Evolutionary conservation across 176 grass and related monocot species (phyloP).

Genomic region (Poa annua): DNA sequence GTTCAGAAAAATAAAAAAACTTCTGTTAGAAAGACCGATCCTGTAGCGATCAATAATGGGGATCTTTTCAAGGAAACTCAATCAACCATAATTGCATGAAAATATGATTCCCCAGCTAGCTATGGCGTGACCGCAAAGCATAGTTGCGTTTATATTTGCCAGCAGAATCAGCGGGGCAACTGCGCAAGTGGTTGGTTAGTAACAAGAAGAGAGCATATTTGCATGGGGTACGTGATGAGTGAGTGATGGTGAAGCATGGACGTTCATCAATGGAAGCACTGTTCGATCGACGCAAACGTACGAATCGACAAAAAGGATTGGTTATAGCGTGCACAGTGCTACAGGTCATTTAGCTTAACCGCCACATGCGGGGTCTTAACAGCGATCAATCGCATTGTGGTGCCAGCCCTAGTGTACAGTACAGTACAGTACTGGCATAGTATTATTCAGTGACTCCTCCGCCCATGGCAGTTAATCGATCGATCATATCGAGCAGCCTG

Average conservation of each 20-base stretch:
- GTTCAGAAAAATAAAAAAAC: too few relatives aligned
- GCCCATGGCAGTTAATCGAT: not conserved
- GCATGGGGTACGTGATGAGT: not conserved
- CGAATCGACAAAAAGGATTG: not conserved
- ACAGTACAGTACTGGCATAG: not conserved
- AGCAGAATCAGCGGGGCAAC: slow-evolving; percentile 3
- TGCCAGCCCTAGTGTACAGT: not conserved
- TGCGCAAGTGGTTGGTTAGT: not conserved
- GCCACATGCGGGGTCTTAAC: slow-evolving; percentile 8
- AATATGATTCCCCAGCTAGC: slow-evolving; percentile 1
- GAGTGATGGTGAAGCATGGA: slow-evolving; percentile 5
- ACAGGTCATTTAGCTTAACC: not conserved
- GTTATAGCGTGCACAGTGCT: not conserved
- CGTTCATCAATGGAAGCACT: not conserved
- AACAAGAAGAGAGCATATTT: slow-evolving; percentile 7
- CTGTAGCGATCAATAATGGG: not conserved
- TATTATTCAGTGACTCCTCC: not conserved
- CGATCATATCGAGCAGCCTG: not conserved
- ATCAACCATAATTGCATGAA: not conserved
- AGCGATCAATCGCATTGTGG: not conserved
- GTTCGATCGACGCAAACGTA: not conserved
- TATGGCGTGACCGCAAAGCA: not conserved
- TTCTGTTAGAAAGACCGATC: too few relatives aligned
- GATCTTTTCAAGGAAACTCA: not conserved
- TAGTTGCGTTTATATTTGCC: not conserved